These are phyloP conservation scores for Chytridium lagenaria DNA, from an alignment of 371 early-diverging fungal genomes.

Conservation along the genomic window DNA sequence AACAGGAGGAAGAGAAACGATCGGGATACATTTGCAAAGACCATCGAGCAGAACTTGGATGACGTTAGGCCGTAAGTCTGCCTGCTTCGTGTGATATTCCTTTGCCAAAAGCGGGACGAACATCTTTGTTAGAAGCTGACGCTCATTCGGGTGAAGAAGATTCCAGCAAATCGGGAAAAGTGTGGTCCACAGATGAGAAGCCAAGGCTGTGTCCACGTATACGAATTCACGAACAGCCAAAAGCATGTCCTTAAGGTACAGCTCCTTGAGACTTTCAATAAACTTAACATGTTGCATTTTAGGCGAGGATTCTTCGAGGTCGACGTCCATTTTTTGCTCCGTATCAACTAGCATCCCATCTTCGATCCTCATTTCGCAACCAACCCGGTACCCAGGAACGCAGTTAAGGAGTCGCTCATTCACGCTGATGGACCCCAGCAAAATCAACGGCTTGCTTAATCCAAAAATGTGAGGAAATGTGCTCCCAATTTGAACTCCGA, in stretches of 20 bases:
- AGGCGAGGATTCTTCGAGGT: slow-evolving; percentile 14
- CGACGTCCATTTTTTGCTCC: slow-evolving; percentile 5
- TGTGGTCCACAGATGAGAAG: slow-evolving; percentile 82
- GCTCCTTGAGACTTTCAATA: slow-evolving; percentile 47
- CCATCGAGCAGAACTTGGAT: slow-evolving; percentile 90
- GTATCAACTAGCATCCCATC: background rate
- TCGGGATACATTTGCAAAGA: slow-evolving; percentile 70
- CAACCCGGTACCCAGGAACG: slow-evolving; percentile 23
- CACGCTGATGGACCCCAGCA: slow-evolving; percentile 63
- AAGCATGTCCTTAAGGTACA: slow-evolving; percentile 51
- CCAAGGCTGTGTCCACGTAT: slow-evolving; percentile 71
- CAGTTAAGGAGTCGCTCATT: slow-evolving; percentile 19
- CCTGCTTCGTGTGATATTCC: slow-evolving; percentile 88
- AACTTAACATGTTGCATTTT: slow-evolving; percentile 47
- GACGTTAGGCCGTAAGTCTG: slow-evolving; percentile 85
- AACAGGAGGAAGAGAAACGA: slow-evolving; percentile 87
- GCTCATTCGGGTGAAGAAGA: slow-evolving; percentile 70
- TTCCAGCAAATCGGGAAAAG: slow-evolving; percentile 89
- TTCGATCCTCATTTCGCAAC: background rate
- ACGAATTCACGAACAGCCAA: slow-evolving; percentile 60
- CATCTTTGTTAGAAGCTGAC: slow-evolving; percentile 82
- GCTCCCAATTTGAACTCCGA: slow-evolving; percentile 85
- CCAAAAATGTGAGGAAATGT: slow-evolving; percentile 89
- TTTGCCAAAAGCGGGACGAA: slow-evolving; percentile 85
- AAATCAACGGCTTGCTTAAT: slow-evolving; percentile 89